Base-by-base conservation (phyloP, 2,329 filamentous ascomycete species). In the Phoma sp. region DNA sequence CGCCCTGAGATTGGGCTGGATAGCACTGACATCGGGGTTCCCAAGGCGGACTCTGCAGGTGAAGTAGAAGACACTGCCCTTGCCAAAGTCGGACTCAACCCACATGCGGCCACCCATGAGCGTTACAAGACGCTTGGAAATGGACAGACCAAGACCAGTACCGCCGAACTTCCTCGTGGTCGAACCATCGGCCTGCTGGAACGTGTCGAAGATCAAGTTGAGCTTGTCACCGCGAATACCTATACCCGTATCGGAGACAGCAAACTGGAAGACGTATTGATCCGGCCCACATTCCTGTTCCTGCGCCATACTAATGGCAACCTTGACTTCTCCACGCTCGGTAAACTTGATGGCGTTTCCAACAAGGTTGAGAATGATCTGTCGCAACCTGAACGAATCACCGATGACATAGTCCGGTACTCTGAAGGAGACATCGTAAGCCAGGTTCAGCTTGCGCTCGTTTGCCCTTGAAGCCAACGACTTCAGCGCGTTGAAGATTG, bases 291-390 rank as follows among this genome's bases (percentile, higher is more conserved):
- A 89, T 34, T 86, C 82, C 40, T 87, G 84, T 40, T 87, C 83
- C 57, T 85, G 81, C 25, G 90, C 81, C 77, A 87, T 82, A 68
- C 88, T 87, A 65, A 98, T 97, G n/a, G 90, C 92, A 47, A 98
- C 86, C 74, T 93, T 96, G 67, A 99, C 95, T 74, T 96, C 92
- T 57, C 95, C 95, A 67, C 96, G 89, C 76, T 98, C 93, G 3
- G 95, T 98, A 75, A 99, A 99, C 74, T 99, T 99, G 82, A 99
- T 97, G 49, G 95, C 93, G 69, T 99, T 99, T 71, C 95, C 95
- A 47, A 98, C 93, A 51, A 99, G 81, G 77, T 99, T 99, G 52
- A 98, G 84, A 59, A 98, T 97, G 66, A 99, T 96, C 77, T 99
- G 95, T 59, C 93, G 87, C 51, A 98, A 80, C 76, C 95, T 89